phyloP scores from a whole-genome alignment of 495 filamentous ascomycete genomes.

The Polyplosphaeria fusca region DNA sequence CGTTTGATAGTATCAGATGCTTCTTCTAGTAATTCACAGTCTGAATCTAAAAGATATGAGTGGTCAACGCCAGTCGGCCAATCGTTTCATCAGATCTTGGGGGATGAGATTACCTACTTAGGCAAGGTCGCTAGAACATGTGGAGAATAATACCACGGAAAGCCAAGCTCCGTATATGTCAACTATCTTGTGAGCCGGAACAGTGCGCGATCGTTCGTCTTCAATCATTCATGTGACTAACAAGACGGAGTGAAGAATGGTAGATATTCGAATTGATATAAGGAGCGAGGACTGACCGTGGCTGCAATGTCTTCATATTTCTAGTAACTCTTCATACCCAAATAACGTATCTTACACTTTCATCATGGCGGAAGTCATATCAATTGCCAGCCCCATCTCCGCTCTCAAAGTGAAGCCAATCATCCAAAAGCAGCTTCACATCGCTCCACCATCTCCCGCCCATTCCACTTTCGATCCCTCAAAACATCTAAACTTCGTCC shows the following conservation, averaged over 20 bases:
- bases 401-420: slow-evolving; percentile 3
- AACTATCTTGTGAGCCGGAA: neutral
- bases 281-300: too few relatives aligned
- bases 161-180: neutral
- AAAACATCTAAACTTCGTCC: neutral
- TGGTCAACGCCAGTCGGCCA: too few relatives aligned
- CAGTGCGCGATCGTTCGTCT: too few relatives aligned
- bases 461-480: neutral
- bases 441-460: neutral
- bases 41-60: too few relatives aligned
- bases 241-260: too few relatives aligned
- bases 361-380: neutral
- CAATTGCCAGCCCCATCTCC: neutral
- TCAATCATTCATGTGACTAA: too few relatives aligned
- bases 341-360: neutral
- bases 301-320: too few relatives aligned
- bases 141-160: neutral
- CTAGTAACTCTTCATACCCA: too few relatives aligned
- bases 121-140: neutral
- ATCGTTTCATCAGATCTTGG: neutral
- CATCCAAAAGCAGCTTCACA: neutral
- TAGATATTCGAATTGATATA: too few relatives aligned
- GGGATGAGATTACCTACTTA: neutral
- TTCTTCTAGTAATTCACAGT: too few relatives aligned
- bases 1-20: too few relatives aligned